A percentile compares a stretch with the other conserved stretches of the same genome.
Evolutionary conservation across 2,329 filamentous ascomycete genomes (phyloP).

Genomic region (Talaromyces atroroseus): DNA sequence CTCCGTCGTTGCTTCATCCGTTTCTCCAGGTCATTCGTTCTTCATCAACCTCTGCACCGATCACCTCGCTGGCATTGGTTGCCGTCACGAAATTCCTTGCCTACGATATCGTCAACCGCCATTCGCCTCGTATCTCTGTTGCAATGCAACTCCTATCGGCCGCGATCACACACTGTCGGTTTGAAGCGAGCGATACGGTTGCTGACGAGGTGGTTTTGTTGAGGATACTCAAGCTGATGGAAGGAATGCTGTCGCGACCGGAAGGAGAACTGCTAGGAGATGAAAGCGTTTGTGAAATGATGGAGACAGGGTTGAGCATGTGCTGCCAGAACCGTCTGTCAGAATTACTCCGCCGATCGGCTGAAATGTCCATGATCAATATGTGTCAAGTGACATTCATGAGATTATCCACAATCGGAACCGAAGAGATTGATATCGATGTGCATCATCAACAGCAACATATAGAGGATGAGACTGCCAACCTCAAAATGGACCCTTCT

Average conservation of each 20-base stretch:
- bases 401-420: constrained; percentile 76
- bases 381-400: constrained; percentile 99
- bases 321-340: constrained; percentile 92
- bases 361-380: constrained; percentile 94
- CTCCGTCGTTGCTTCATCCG: constrained; percentile 79
- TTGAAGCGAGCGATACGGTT: constrained; percentile 90
- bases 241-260: constrained; percentile 92
- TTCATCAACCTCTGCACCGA: constrained; percentile 90
- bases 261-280: constrained; percentile 92
- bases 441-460: constrained; percentile 55
- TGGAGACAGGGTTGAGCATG: constrained; percentile 95
- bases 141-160: constrained; percentile 94
- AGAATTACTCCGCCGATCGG: constrained; percentile 81
- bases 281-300: constrained; percentile 98
- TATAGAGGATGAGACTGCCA: constrained; percentile 62
- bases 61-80: constrained; percentile 88
- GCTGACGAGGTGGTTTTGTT: constrained; percentile 93
- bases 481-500: constrained; percentile 77
- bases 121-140: constrained; percentile 79
- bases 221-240: constrained; percentile 94
- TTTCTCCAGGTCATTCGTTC: constrained; percentile 96
- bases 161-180: constrained; percentile 94
- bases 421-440: constrained; percentile 62
- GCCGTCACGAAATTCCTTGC: constrained; percentile 95
- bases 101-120: constrained; percentile 80